A percentile compares a stretch with the other conserved stretches of the same genome.
Conservation (phyloP, 2,329 filamentous ascomycete genomes). For the Aspergillus brunneoviolaceus region DNA sequence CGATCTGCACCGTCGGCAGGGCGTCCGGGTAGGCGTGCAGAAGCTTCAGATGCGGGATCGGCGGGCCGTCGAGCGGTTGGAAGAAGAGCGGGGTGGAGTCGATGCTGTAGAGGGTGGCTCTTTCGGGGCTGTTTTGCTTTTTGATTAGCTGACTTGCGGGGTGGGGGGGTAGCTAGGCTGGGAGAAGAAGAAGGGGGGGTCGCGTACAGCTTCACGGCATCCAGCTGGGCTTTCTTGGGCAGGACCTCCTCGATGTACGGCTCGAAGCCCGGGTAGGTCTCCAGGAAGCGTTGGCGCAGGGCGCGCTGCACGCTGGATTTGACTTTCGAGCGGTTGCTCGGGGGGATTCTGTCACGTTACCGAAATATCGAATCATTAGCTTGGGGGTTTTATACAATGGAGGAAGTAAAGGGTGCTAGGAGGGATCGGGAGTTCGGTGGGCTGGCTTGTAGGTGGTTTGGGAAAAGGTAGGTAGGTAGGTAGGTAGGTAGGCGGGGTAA, state of each 20-base stretch:
- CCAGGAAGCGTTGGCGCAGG: slow-evolving; percentile 77
- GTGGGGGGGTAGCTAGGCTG: too few relatives aligned
- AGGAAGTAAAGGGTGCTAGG: too few relatives aligned
- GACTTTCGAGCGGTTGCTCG: slow-evolving; percentile 87
- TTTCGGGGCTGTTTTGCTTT: slow-evolving; percentile 63
- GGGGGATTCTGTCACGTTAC: slow-evolving; percentile 59
- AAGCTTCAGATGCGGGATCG: slow-evolving; percentile 84
- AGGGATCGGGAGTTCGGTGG: too few relatives aligned
- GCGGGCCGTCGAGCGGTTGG: slow-evolving; percentile 73
- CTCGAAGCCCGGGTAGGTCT: slow-evolving; percentile 80
- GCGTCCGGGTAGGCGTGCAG: slow-evolving; percentile 85
- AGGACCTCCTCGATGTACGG: slow-evolving; percentile 91
- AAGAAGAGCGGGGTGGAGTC: slow-evolving; percentile 81
- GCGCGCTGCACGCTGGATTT: slow-evolving; percentile 92
- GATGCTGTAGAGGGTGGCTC: slow-evolving; percentile 83
- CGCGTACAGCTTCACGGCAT: slow-evolving; percentile 73
- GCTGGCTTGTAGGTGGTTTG: too few relatives aligned
- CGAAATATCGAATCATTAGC: slow-evolving; percentile 11
- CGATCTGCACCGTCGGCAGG: slow-evolving; percentile 83
- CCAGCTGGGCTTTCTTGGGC: slow-evolving; percentile 89
- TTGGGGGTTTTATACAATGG: neutral
- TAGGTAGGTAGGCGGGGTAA: too few relatives aligned
- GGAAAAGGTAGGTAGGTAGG: too few relatives aligned
- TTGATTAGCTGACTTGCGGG: neutral
- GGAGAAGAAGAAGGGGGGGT: neutral